A percentile compares a stretch with the other conserved stretches of the same genome.
phyloP scores from a whole-genome alignment of 2,329 filamentous ascomycete species.

The Akanthomyces muscarius region DNA sequence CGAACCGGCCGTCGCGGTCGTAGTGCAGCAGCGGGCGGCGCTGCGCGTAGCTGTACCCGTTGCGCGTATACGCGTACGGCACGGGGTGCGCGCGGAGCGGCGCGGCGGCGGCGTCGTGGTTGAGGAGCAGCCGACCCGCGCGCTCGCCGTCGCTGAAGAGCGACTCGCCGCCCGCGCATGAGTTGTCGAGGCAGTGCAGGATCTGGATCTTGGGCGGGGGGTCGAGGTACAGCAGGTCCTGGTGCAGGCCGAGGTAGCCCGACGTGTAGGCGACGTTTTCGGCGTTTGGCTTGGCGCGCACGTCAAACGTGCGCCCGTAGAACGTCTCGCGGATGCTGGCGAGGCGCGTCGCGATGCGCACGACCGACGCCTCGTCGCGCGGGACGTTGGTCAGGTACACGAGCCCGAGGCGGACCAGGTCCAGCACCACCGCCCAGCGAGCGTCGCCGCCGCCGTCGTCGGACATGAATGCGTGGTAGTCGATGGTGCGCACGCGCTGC shows the following conservation, averaged over 20 bases:
- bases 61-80: slow-evolving; percentile 66
- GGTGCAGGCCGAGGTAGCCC: slow-evolving; percentile 79
- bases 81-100: slow-evolving; percentile 44
- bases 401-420: slow-evolving; percentile 65
- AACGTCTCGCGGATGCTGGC: slow-evolving; percentile 81
- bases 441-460: slow-evolving; percentile 35
- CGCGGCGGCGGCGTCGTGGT: not conserved
- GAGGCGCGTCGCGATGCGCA: slow-evolving; percentile 65
- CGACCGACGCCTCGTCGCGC: slow-evolving; percentile 59
- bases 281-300: slow-evolving; percentile 73
- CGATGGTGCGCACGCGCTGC: slow-evolving; percentile 52
- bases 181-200: slow-evolving; percentile 83
- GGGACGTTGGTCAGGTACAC: slow-evolving; percentile 76
- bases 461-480: slow-evolving; percentile 68
- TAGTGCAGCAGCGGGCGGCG: slow-evolving; percentile 50
- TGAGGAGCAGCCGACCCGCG: slow-evolving; percentile 43
- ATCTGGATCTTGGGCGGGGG: slow-evolving; percentile 79
- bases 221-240: slow-evolving; percentile 85
- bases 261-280: slow-evolving; percentile 92
- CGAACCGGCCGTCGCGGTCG: slow-evolving; percentile 22
- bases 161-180: slow-evolving; percentile 74
- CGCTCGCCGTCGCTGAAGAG: slow-evolving; percentile 75
- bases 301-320: slow-evolving; percentile 89
- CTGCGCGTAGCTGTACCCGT: slow-evolving; percentile 59
- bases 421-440: slow-evolving; percentile 58